Evolutionary conservation across 106 monocot species (phyloP).

Genomic region (Allium sativum): DNA sequence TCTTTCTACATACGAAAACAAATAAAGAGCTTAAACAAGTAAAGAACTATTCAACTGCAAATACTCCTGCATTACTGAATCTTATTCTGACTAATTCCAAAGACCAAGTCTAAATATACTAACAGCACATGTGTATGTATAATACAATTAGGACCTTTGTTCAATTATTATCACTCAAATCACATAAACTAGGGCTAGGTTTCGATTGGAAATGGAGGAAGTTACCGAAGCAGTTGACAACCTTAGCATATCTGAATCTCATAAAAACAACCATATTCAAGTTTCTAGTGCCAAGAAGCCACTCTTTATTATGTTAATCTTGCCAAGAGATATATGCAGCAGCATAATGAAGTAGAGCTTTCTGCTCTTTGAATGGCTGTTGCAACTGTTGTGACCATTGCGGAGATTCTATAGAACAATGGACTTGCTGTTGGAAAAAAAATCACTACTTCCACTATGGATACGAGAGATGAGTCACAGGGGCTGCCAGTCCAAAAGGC

Average conservation of each 20-base stretch:
- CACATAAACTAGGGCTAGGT: slow-evolving; percentile 26
- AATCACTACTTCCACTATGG: slow-evolving; percentile 21
- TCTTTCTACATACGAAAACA: too few species aligned
- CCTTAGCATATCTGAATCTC: slow-evolving; percentile 22
- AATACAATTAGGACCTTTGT: too few species aligned
- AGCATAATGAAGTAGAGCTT: slow-evolving; percentile 49
- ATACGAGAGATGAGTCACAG: slow-evolving; percentile 23
- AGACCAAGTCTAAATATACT: too few species aligned
- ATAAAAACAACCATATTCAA: slow-evolving; percentile 63
- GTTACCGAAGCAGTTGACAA: slow-evolving; percentile 40
- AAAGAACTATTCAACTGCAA: too few species aligned
- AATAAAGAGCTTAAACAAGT: too few species aligned
- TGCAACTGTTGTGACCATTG: slow-evolving; percentile 75
- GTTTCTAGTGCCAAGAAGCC: slow-evolving; percentile 69
- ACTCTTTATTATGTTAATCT: slow-evolving; percentile 63
- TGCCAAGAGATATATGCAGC: slow-evolving; percentile 67
- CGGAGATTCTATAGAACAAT: slow-evolving; percentile 87
- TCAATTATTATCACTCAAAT: background rate
- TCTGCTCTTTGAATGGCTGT: slow-evolving; percentile 71
- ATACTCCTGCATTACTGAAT: too few species aligned
- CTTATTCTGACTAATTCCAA: too few species aligned
- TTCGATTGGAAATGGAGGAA: slow-evolving; percentile 35
- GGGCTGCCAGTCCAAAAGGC: slow-evolving; percentile 20
- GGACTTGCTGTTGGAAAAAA: slow-evolving; percentile 82
- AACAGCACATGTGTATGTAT: too few species aligned